phyloP scores from a whole-genome alignment of 2,329 filamentous ascomycete genomes.

The Pestalotiopsis sp. region DNA sequence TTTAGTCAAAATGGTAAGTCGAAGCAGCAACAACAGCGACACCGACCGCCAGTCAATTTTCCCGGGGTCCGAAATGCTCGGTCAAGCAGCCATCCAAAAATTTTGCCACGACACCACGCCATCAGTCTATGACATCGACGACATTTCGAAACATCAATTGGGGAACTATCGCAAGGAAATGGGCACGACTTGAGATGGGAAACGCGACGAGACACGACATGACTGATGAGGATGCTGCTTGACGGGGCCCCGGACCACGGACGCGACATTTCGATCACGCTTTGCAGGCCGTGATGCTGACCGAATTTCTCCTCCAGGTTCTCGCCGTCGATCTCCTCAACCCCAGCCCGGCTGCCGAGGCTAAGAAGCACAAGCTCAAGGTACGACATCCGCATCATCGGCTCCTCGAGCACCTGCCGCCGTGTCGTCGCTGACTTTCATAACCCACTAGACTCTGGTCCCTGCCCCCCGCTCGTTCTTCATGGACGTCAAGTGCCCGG shows the following conservation, averaged over 20 bases:
- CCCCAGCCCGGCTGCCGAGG: slow-evolving; percentile 96
- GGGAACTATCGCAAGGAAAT: neutral
- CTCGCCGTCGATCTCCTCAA: slow-evolving; percentile 99
- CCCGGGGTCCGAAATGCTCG: neutral
- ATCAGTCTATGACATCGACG: slow-evolving; percentile 12
- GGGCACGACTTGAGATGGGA: neutral
- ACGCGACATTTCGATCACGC: neutral
- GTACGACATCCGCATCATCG: slow-evolving; percentile 57
- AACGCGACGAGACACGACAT: neutral
- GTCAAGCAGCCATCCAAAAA: slow-evolving; percentile 3
- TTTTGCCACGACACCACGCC: slow-evolving; percentile 19
- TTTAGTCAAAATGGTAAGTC: slow-evolving; percentile 73
- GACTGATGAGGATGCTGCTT: neutral
- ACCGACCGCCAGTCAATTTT: neutral
- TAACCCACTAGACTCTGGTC: slow-evolving; percentile 74
- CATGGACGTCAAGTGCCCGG: slow-evolving; percentile 99
- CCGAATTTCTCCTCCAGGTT: slow-evolving; percentile 67
- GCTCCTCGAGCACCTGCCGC: slow-evolving; percentile 20
- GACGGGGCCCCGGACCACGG: neutral
- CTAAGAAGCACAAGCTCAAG: slow-evolving; percentile 99
- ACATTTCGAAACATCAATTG: neutral
- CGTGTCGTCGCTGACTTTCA: neutral
- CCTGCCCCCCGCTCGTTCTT: slow-evolving; percentile 98
- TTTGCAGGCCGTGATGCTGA: slow-evolving; percentile 45
- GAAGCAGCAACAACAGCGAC: neutral